A percentile compares a stretch with the other conserved stretches of the same genome.
phyloP scores from a whole-genome alignment of 2,329 filamentous ascomycete genomes.

The Alternaria arborescens region DNA sequence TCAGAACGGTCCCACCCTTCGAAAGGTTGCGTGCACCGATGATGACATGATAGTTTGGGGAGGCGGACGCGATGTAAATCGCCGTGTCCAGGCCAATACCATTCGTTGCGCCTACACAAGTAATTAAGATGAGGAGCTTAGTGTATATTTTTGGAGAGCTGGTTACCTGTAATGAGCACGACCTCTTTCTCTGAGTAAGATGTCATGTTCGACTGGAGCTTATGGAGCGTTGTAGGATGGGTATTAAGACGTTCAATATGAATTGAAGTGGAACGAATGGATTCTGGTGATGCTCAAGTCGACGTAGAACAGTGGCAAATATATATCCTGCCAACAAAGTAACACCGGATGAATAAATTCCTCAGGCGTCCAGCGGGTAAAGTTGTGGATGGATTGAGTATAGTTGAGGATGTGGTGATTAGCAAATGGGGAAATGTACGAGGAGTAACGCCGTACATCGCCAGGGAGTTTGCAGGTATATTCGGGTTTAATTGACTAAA shows the following conservation, averaged over 20 bases:
- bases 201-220: slow-evolving; percentile 7
- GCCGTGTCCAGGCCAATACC: slow-evolving; percentile 50
- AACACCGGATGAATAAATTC: background rate
- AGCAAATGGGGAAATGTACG: background rate
- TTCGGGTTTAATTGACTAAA: background rate
- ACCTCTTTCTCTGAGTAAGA: slow-evolving; percentile 30
- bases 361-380: background rate
- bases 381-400: background rate
- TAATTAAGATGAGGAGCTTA: slow-evolving; percentile 8
- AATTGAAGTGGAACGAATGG: background rate
- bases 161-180: slow-evolving; percentile 40
- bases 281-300: background rate
- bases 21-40: slow-evolving; percentile 43
- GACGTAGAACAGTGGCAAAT: background rate
- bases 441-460: background rate
- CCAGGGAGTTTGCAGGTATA: background rate
- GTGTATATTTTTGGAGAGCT: background rate
- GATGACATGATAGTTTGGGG: slow-evolving; percentile 48
- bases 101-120: slow-evolving; percentile 40
- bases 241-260: background rate
- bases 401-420: background rate
- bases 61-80: slow-evolving; percentile 36
- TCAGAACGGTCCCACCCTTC: slow-evolving; percentile 44
- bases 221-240: background rate
- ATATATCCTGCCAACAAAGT: background rate